Evolutionary conservation across 768 basidiomycete species (phyloP), one percentile per base, ranked within the genome.

Genomic region (Boletus subcaerulescens): DNA sequence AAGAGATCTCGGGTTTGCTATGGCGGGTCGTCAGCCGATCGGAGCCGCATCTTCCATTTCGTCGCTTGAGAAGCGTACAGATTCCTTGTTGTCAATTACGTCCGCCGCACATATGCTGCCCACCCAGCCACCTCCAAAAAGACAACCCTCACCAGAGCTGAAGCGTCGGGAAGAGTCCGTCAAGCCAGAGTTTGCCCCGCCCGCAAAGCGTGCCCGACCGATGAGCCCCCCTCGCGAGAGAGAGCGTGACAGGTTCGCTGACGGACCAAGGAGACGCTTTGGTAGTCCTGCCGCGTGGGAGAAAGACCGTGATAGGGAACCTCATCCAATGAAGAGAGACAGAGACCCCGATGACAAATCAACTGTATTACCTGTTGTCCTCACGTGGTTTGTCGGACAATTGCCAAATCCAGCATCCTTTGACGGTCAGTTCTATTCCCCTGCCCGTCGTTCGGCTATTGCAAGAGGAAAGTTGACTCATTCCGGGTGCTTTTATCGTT

Each of bases 381-480:
- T 96, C 15, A 80, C 82, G n/a, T 89, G 86, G 84, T 96, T 98
- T 71, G 76, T 97, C 33, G 85, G 86, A 26, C 83, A 85, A 58
- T 72, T 98, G 47, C 95, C 95, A 6, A 72, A 79, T 39, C 75
- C 88, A 5, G 59, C 71, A 14, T 71, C 81, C n/a, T 98, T 97
- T 69, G 91, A 97, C 72, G 95, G 93, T 93, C 59, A 61, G 84
- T 77, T 47, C 46, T 38, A 17, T 56, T 47, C 20, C 33, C 13
- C 42, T n/a, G 14, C 31, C 41, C 36, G 17, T 45, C 26, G 32
- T 43, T 67, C 55, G 55, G 59, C 42, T 52, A 46, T 46, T 18
- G 52, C 6, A 54, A 49, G 40, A 55, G 33, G 54, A 52, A 61
- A 48, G 20, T 29, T 60, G 53, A 60, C 54, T 56, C 55, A 44